Base-by-base conservation (phyloP, 2,329 filamentous ascomycete genomes). In the Sordariomycetes sp. region DNA sequence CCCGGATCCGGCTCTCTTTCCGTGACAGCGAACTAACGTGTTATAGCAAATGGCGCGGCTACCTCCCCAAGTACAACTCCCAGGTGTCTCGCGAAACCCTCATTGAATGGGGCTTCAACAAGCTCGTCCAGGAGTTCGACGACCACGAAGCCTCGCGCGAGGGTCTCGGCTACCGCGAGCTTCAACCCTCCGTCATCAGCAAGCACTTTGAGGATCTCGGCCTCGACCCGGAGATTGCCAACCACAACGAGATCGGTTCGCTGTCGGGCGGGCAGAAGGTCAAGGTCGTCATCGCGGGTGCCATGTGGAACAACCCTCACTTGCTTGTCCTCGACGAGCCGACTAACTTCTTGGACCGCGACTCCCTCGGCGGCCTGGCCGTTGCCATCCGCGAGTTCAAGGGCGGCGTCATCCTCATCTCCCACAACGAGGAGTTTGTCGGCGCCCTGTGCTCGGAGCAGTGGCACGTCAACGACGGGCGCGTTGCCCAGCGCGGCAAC, bases 291-390 rank as follows among this genome's bases (percentile, higher is more conserved):
- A 79, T 98, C 47, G 92, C 86, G 4, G 86, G 86, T 51, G 86
- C 87, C 48, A 93, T 94, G 86, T 94, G 88, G 88, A 95, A 96
- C 68, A 96, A 96, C 69, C 92, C 92, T 1, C 92, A 98, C 67
- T 66, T 98, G 51, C 77, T 98, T 41, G 92, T 98, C 32, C 81
- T 98, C 17, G 92, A 98, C 72, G 90, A 98, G 65, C 92, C 92
- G 38, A 96, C 92, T 57, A 98, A 98, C 69, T 98, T 95, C 75
- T 79, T 98, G 69, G 92, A 98, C 55, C 87, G 92, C 49, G 92
- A 98, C 64, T 94, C 88, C 12, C 80, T 98, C 14, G 93, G 92
- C 53, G 92, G 90, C 59, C 75, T 98, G 36, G 88, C 92, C n/a
- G 87, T 94, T 26, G 92, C 92, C 45, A 96, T 98, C 51, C 86